A percentile compares a stretch with the other conserved stretches of the same genome.
These are phyloP conservation scores for Fraxinus xanthoxyloides DNA, from an alignment of 305 asterid genomes.

Conservation along the genomic window DNA sequence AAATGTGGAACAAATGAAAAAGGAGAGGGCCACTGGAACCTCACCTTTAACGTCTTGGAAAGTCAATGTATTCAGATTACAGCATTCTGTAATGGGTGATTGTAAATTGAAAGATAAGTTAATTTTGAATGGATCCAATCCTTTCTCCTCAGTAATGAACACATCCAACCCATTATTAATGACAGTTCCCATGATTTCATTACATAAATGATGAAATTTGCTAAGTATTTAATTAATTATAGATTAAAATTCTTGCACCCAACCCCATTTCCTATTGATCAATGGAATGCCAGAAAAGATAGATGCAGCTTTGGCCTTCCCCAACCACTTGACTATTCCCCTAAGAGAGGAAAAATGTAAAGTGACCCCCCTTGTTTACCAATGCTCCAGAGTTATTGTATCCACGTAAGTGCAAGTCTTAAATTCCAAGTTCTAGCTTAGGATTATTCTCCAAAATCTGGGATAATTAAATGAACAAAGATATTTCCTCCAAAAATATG, in stretches of 20 bases:
- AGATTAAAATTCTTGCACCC: not conserved
- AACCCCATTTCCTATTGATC: not conserved
- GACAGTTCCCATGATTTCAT: not conserved
- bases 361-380: not conserved
- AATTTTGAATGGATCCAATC: not conserved
- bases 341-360: not conserved
- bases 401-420: not conserved
- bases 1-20: not conserved
- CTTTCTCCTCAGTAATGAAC: not conserved
- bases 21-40: not conserved
- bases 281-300: not conserved
- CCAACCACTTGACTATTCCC: not conserved
- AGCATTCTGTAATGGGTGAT: not conserved
- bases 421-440: not conserved
- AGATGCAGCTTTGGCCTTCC: not conserved
- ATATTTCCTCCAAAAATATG: not conserved
- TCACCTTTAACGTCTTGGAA: not conserved
- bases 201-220: not conserved
- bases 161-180: not conserved
- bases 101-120: not conserved
- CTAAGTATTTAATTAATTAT: not conserved
- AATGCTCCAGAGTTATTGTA: not conserved
- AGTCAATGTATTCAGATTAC: not conserved
- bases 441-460: not conserved
- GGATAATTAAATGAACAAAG: not conserved